phyloP scores from a whole-genome alignment of 306 rosid genomes.

The Ormosia semicastrata region DNA sequence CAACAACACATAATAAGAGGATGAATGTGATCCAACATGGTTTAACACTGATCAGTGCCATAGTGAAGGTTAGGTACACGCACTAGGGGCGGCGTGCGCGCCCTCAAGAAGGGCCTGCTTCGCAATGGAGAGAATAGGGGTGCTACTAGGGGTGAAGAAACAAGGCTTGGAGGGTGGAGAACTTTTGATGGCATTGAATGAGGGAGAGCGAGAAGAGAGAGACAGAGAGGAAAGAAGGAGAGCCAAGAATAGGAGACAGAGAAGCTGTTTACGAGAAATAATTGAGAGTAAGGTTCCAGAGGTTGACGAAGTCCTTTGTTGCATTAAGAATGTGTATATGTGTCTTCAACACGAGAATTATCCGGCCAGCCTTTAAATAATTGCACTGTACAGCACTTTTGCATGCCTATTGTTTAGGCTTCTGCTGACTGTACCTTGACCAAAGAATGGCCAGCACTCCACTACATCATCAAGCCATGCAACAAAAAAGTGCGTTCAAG shows the following conservation, averaged over 20 bases:
- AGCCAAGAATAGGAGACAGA: slow-evolving; percentile 47
- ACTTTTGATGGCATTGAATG: slow-evolving; percentile 43
- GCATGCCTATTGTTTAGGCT: slow-evolving; percentile 19
- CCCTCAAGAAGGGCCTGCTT: slow-evolving; percentile 46
- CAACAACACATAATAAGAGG: not conserved
- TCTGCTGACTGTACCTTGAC: slow-evolving; percentile 17
- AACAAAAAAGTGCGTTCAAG: not conserved
- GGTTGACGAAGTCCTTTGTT: slow-evolving; percentile 56
- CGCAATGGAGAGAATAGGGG: not conserved
- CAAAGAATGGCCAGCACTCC: not conserved
- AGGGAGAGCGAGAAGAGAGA: not conserved
- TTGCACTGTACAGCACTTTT: not conserved
- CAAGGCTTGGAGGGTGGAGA: slow-evolving; percentile 23
- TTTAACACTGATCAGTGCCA: slow-evolving; percentile 36
- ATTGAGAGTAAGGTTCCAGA: not conserved
- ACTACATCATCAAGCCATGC: not conserved
- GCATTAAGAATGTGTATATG: not conserved
- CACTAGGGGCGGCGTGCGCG: slow-evolving; percentile 56
- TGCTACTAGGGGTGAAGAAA: slow-evolving; percentile 14
- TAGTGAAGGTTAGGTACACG: slow-evolving; percentile 32
- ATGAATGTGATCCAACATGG: not conserved
- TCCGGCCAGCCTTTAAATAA: slow-evolving; percentile 41
- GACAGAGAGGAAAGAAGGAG: not conserved
- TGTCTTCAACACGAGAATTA: slow-evolving; percentile 24
- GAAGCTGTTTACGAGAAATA: slow-evolving; percentile 1